phyloP scores from a whole-genome alignment of 2,329 filamentous ascomycete species.

The Sclerotinia borealis region DNA sequence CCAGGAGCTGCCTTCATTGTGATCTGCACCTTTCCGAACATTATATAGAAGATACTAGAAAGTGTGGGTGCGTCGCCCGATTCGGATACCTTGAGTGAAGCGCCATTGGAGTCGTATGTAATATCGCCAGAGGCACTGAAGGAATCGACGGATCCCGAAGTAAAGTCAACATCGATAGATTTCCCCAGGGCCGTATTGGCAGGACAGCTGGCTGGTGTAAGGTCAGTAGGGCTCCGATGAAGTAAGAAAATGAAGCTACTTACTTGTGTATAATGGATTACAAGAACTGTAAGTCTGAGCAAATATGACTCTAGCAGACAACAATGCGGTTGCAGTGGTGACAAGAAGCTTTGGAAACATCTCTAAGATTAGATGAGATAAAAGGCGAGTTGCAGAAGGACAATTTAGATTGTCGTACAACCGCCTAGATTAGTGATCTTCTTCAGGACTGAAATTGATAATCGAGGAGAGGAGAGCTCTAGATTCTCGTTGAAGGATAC shows the following conservation, averaged over 20 bases:
- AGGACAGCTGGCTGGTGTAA: slow-evolving; percentile 52
- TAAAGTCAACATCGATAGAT: slow-evolving; percentile 80
- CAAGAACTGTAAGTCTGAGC: slow-evolving; percentile 51
- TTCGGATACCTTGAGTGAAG: slow-evolving; percentile 69
- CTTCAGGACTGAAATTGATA: background rate
- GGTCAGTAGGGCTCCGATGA: slow-evolving; percentile 18
- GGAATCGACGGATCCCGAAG: slow-evolving; percentile 66
- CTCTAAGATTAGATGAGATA: background rate
- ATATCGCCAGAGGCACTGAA: slow-evolving; percentile 67
- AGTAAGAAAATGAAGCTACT: slow-evolving; percentile 15
- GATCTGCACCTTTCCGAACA: slow-evolving; percentile 91
- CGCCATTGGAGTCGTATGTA: slow-evolving; percentile 71
- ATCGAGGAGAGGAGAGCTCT: background rate
- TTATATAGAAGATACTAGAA: slow-evolving; percentile 92
- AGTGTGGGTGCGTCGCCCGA: slow-evolving; percentile 82
- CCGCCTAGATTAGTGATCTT: background rate
- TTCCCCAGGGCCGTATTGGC: slow-evolving; percentile 75
- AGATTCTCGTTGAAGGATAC: background rate
- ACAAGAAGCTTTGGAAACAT: slow-evolving; percentile 28
- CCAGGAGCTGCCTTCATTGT: slow-evolving; percentile 82
- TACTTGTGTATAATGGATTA: slow-evolving; percentile 43
- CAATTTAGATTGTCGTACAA: slow-evolving; percentile 6
- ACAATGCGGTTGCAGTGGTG: slow-evolving; percentile 18
- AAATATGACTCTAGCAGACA: slow-evolving; percentile 19
- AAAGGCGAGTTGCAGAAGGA: slow-evolving; percentile 5